Conservation (phyloP, 345 rosid genomes). For the Raphanus sativus region DNA sequence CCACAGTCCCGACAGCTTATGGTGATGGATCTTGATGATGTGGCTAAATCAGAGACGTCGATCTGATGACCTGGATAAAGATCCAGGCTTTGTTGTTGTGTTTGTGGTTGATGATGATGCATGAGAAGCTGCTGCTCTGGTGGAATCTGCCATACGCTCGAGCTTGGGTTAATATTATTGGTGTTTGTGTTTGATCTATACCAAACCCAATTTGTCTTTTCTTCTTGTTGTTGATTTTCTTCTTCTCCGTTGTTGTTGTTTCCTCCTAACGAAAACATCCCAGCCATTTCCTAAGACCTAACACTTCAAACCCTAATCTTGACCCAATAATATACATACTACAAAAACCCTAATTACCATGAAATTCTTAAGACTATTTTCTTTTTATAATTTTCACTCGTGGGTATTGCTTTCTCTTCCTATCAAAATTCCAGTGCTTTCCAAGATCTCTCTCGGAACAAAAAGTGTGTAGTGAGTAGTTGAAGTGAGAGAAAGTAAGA, state of each 20-base stretch:
- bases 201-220: slow-evolving; percentile 55
- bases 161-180: slow-evolving; percentile 24
- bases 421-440: neutral
- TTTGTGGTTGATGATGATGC: slow-evolving; percentile 36
- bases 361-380: neutral
- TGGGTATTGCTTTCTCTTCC: neutral
- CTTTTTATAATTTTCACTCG: slow-evolving; percentile 15
- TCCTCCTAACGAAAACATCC: slow-evolving; percentile 62
- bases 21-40: slow-evolving; percentile 38
- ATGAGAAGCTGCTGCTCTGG: slow-evolving; percentile 55
- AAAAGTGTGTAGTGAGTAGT: slow-evolving; percentile 23
- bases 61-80: slow-evolving; percentile 54
- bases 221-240: slow-evolving; percentile 27
- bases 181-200: slow-evolving; percentile 42
- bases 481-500: slow-evolving; percentile 32
- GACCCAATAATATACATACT: slow-evolving; percentile 33
- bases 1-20: slow-evolving; percentile 84
- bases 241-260: slow-evolving; percentile 32
- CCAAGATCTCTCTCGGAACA: slow-evolving; percentile 27
- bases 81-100: slow-evolving; percentile 52
- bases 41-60: slow-evolving; percentile 48
- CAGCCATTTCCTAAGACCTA: slow-evolving; percentile 54
- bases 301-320: slow-evolving; percentile 49
- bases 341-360: slow-evolving; percentile 43
- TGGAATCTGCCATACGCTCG: slow-evolving; percentile 45